Evolutionary conservation across 1,284 basidiomycete genomes (phyloP).

Genomic region (Moesziomyces sp.): DNA sequence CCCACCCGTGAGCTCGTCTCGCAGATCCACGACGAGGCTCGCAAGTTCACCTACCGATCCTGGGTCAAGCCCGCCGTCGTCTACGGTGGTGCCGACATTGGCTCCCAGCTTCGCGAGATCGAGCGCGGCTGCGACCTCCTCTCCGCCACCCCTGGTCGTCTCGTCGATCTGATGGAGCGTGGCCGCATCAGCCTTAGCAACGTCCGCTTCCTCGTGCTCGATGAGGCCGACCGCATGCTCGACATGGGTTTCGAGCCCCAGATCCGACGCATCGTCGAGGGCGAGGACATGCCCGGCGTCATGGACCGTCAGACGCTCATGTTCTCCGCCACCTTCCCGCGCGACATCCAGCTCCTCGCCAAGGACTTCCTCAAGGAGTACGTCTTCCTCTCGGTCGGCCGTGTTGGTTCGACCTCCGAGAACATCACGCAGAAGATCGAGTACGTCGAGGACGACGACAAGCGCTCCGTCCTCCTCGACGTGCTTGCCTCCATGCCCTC

Average conservation of each 20-base stretch:
- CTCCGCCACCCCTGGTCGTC: conserved; percentile 96
- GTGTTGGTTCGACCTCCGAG: conserved; percentile 97
- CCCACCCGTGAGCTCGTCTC: conserved; percentile 98
- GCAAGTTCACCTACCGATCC: conserved; percentile 98
- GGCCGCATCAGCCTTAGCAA: conserved; percentile 95
- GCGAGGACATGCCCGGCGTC: conserved; percentile 96
- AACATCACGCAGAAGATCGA: conserved; percentile 99
- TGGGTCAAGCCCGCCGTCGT: conserved; percentile 99
- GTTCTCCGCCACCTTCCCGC: conserved; percentile 99
- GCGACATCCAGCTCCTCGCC: conserved; percentile 97
- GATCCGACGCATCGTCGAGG: conserved; percentile 96
- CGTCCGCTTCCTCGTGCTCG: conserved; percentile 98
- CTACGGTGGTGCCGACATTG: conserved; percentile 98
- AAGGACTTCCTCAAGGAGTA: conserved; percentile 85
- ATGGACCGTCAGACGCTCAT: conserved; percentile 96
- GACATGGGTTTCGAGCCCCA: conserved; percentile 99
- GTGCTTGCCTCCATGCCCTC: conserved; percentile 82
- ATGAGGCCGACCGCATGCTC: conserved; percentile 98
- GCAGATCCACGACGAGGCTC: conserved; percentile 98
- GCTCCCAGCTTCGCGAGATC: conserved; percentile 89
- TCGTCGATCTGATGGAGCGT: conserved; percentile 97
- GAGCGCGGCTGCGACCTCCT: conserved; percentile 97
- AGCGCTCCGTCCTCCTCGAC: conserved; percentile 95
- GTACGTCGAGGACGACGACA: conserved; percentile 97
- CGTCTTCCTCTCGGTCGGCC: conserved; percentile 97